phyloP scores from a whole-genome alignment of 1,284 basidiomycete genomes.

The Austropuccinia psidii region DNA sequence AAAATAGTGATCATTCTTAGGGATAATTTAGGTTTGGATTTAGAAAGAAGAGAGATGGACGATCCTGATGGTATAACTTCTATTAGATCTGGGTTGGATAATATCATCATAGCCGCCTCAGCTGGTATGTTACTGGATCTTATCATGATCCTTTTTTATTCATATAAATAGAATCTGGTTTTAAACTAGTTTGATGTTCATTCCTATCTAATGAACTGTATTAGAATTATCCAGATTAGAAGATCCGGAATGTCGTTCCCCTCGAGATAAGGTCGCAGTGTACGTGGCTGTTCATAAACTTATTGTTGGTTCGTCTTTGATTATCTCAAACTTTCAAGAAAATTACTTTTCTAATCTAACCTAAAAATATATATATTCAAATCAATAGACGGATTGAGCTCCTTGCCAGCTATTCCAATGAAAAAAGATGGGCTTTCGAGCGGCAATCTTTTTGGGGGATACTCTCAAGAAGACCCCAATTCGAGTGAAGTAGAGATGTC shows the following conservation, averaged over 20 bases:
- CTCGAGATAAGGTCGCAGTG: conserved; percentile 25
- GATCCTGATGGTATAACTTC: conserved; percentile 19
- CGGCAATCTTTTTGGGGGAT: not conserved
- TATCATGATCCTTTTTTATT: not conserved
- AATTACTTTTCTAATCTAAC: not conserved
- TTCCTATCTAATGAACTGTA: not conserved
- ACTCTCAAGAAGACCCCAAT: not conserved
- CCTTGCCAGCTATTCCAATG: conserved; percentile 43
- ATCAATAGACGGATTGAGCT: conserved; percentile 39
- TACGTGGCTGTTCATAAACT: conserved; percentile 31
- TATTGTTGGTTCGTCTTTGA: conserved; percentile 31
- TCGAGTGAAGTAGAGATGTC: conserved; percentile 43
- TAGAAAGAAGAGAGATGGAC: conserved; percentile 36
- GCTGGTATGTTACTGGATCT: not conserved
- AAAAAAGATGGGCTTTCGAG: conserved; percentile 40
- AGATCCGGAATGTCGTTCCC: conserved; percentile 29
- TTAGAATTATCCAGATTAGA: conserved; percentile 23
- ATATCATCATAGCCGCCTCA: conserved; percentile 13
- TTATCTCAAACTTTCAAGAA: not conserved
- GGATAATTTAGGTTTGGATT: conserved; percentile 34
- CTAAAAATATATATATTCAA: not conserved
- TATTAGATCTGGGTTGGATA: conserved; percentile 18
- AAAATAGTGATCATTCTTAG: not conserved
- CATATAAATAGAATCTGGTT: not conserved
- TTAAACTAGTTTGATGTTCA: not conserved